Evolutionary conservation across 2,329 filamentous ascomycete species (phyloP), one percentile per base, ranked within the genome.

Genomic region (Fusarium cyanostomum): DNA sequence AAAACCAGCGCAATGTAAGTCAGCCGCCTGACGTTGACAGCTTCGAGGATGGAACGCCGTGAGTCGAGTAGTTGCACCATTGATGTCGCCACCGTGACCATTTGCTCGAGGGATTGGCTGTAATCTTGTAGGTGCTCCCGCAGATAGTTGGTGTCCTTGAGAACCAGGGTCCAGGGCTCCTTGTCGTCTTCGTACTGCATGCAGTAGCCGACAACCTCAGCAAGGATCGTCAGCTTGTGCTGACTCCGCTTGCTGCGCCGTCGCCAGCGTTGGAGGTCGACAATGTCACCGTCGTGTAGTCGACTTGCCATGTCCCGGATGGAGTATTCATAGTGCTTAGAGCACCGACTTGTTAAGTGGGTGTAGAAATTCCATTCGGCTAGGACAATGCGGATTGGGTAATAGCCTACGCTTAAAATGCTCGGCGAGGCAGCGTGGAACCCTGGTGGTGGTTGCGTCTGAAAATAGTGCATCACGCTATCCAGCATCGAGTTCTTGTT

Each of bases 151-250:
- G 45, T 34, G 2, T 59, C 53, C 0, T 28, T 44, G 0, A 39
- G 28, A 1, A 38, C 4, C 1, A 21, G 3, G 0, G 0, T 8
- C 55, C 35, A 48, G 3, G 2, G 16, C 2, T 43, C 5, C 6
- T 18, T 35, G 0, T 21, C 2, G 1, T 24, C 16, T 2, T 34
- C 4, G 0, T 13, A 2, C 0, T n/a, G 1, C 0, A 16, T n/a
- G 10, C 31, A 26, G 0, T 7, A 28, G 2, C 10, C 11, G 1
- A 51, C 7, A 0, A 39, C 34, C 0, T 35, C 44, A 0, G n/a
- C 1, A 0, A 59, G 16, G 0, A 45, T 7, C 1, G 0, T 6
- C 0, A 59, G 24, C 0, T 51, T 51, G 0, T 18, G 28, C 3
- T 37, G 10, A 0, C 39, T 49, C 1, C 27, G 39, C 3, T 5